Conservation (phyloP, 768 basidiomycete genomes). For the Tylopilus sp. region DNA sequence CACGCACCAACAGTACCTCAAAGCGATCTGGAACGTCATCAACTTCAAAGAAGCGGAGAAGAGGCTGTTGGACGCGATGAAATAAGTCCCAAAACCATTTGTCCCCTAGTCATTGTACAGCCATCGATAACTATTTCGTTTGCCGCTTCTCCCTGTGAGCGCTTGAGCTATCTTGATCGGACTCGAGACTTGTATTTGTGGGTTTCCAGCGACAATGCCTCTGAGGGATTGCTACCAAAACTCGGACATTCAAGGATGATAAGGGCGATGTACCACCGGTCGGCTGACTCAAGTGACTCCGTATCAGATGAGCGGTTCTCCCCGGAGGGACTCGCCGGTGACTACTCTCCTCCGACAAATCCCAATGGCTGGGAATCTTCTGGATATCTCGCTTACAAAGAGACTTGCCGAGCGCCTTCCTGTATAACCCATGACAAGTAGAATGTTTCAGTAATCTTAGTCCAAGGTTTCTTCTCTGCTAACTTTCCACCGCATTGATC, state of each 20-base stretch:
- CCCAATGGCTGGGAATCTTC: not conserved
- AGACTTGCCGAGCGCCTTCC: not conserved
- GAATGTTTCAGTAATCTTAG: not conserved
- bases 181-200: not conserved
- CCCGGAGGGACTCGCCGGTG: not conserved
- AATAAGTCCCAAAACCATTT: constrained; percentile 16
- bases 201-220: not conserved
- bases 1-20: constrained; percentile 66
- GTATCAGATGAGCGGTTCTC: not conserved
- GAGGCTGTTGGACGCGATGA: constrained; percentile 39
- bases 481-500: not conserved
- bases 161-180: not conserved
- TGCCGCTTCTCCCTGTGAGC: not conserved
- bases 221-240: not conserved
- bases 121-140: constrained; percentile 1
- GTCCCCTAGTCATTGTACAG: constrained; percentile 9
- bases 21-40: constrained; percentile 93
- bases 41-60: constrained; percentile 92
- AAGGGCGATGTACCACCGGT: not conserved
- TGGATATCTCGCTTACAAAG: not conserved
- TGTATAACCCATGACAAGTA: not conserved
- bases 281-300: not conserved
- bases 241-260: not conserved
- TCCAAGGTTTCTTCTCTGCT: not conserved
- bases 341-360: not conserved